Conservation (phyloP, 2,329 filamentous ascomycete genomes). For the Paramyrothecium sp. region DNA sequence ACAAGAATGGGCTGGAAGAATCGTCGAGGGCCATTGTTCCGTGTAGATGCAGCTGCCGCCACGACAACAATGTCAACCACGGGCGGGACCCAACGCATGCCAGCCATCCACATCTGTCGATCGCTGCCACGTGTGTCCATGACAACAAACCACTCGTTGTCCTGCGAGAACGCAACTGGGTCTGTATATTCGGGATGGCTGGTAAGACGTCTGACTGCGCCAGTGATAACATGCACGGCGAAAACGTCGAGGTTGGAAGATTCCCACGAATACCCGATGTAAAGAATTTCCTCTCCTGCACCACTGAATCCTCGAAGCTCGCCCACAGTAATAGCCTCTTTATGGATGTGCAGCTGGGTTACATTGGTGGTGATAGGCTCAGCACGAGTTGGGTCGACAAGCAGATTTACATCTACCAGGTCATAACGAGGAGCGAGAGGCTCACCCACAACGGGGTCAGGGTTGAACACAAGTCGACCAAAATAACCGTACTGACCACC, state of each 20-base stretch:
- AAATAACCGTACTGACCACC: slow-evolving; percentile 29
- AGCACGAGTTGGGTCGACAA: slow-evolving; percentile 21
- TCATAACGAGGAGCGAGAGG: slow-evolving; percentile 34
- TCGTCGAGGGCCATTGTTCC: slow-evolving; percentile 42
- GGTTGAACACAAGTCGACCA: slow-evolving; percentile 38
- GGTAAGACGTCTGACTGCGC: slow-evolving; percentile 38
- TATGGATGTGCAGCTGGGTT: slow-evolving; percentile 24
- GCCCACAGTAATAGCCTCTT: slow-evolving; percentile 32
- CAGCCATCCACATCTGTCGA: slow-evolving; percentile 38
- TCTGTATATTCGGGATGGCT: slow-evolving; percentile 42
- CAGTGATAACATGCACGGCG: slow-evolving; percentile 36
- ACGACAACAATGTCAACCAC: slow-evolving; percentile 34
- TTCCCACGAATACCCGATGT: slow-evolving; percentile 37
- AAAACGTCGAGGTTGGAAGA: slow-evolving; percentile 44
- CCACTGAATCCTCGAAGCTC: slow-evolving; percentile 45
- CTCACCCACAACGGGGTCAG: slow-evolving; percentile 23
- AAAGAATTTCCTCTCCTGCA: slow-evolving; percentile 36
- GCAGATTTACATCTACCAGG: slow-evolving; percentile 32
- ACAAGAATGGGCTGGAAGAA: slow-evolving; percentile 46
- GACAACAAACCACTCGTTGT: slow-evolving; percentile 39
- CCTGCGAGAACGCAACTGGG: slow-evolving; percentile 38
- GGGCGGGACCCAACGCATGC: slow-evolving; percentile 39
- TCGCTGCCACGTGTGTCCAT: slow-evolving; percentile 40
- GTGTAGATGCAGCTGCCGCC: slow-evolving; percentile 32
- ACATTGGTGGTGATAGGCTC: slow-evolving; percentile 20